Percentiles rank a stretch among this genome's conserved stretches.
These are phyloP conservation scores for Gossypium rotundifolium DNA, from an alignment of 345 rosid species.

Conservation along the genomic window DNA sequence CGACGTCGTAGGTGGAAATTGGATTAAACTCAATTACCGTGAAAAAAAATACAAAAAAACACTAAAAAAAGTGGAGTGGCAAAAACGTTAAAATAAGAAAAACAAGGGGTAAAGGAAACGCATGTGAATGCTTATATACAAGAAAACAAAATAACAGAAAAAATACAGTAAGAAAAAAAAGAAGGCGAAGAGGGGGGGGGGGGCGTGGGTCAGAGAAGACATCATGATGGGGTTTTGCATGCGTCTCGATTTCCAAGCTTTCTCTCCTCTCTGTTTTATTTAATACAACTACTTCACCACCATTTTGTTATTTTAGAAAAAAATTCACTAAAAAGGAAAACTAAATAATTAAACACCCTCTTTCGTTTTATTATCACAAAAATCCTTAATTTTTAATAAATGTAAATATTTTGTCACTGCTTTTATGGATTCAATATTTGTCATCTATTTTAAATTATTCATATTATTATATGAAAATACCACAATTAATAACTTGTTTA, in stretches of 20 bases:
- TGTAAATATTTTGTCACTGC: no score
- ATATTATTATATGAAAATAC: no score
- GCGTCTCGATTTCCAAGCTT: slow-evolving; percentile 72
- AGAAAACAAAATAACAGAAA: not conserved
- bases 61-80: not conserved
- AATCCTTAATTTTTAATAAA: no score
- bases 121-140: not conserved
- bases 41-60: not conserved
- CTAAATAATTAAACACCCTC: not conserved
- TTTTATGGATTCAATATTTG: no score
- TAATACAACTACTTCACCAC: not conserved
- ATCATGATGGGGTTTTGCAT: slow-evolving; percentile 73
- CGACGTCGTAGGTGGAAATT: no score
- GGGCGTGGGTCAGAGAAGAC: slow-evolving; percentile 67
- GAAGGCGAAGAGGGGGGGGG: slow-evolving; percentile 24
- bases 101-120: not conserved
- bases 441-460: no score
- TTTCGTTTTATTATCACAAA: not conserved
- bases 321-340: not conserved
- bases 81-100: not conserved
- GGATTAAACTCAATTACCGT: no score
- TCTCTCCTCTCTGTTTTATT: not conserved
- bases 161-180: not conserved
- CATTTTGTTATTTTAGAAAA: not conserved
- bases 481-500: no score